Evolutionary conservation across 208 protist species (phyloP), one percentile per base, ranked within the genome.

Genomic region (Hexamita inflata): DNA sequence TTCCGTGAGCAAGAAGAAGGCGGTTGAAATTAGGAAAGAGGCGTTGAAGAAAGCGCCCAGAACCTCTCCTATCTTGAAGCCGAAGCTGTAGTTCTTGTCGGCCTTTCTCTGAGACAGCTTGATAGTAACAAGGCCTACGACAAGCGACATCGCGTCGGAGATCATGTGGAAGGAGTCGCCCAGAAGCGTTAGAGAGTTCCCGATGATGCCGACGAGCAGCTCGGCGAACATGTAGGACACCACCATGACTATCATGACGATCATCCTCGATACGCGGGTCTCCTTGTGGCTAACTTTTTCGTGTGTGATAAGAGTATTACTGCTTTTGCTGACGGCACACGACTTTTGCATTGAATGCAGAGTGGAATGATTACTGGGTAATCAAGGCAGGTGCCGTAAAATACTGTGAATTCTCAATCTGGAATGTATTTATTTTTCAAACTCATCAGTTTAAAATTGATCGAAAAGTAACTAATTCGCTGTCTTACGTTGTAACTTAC

Each of bases 101-200:
- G 64, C 32, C n/a, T 40, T n/a, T 38, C 38, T 70, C n/a, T n/a
- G 4, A 29, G 19, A 7, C 2, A 70, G 7, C 9, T 32, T n/a
- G 7, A 70, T 29, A n/a, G 64, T 45, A 19, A 70, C 42, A n/a
- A 45, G n/a, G 9, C 64, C 64, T 24, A 70, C n/a, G 35, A 70
- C 64, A 40, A 70, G 40, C 4, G 64, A 13, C 7, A 45, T 15
- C 15, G 38, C 30, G 35, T 70, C 64, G 11, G 64, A 70, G 11
- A 70, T n/a, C 64, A 70, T 70, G 42, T 70, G 64, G 38, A 70
- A 70, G 2, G 64, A 2, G 35, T 70, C 64, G 11, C 64, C 64
- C 15, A 70, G 19, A 13, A 70, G 35, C 11, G 64, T 70, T 4
- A 70, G 64, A 24, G 64, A 70, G 35, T 70, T 70, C 9, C 64